These are phyloP conservation scores for Nicotiana paniculata DNA, from an alignment of 257 asterid species.

Conservation along the genomic window DNA sequence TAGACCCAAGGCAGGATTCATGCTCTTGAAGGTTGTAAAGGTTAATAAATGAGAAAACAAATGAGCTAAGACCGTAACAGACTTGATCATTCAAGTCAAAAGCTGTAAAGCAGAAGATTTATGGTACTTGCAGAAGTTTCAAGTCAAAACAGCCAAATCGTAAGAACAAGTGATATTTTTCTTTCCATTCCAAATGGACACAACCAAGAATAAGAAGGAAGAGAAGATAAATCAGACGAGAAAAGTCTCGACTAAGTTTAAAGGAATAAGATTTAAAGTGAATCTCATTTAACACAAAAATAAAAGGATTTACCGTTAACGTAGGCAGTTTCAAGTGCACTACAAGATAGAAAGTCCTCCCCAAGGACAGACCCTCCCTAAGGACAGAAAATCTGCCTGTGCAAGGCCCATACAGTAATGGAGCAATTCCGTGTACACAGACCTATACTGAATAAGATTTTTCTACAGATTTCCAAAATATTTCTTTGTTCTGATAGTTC, in stretches of 20 bases:
- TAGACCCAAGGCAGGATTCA: constrained; percentile 5
- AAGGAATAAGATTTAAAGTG: neutral
- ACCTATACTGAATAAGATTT: neutral
- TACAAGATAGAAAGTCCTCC: neutral
- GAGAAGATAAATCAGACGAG: neutral
- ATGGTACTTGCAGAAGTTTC: neutral
- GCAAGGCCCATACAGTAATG: neutral
- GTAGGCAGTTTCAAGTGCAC: neutral
- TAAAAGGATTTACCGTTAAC: neutral
- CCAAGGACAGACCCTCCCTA: neutral
- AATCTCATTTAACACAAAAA: neutral
- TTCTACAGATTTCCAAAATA: neutral
- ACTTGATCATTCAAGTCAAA: constrained; percentile 3
- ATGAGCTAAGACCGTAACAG: neutral
- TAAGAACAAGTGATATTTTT: neutral
- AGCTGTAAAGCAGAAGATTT: neutral
- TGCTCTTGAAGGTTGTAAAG: neutral
- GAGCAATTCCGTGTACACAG: neutral
- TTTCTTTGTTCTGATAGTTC: neutral
- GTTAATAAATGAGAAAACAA: neutral
- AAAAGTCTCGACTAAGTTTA: neutral
- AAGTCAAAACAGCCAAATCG: neutral
- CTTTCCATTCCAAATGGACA: neutral
- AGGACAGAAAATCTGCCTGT: neutral
- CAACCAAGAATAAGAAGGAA: neutral